Percentiles rank a stretch among this genome's conserved stretches.
These are phyloP conservation scores for Mortierella antarctica DNA, from an alignment of 192 early-diverging fungal genomes.

Conservation along the genomic window DNA sequence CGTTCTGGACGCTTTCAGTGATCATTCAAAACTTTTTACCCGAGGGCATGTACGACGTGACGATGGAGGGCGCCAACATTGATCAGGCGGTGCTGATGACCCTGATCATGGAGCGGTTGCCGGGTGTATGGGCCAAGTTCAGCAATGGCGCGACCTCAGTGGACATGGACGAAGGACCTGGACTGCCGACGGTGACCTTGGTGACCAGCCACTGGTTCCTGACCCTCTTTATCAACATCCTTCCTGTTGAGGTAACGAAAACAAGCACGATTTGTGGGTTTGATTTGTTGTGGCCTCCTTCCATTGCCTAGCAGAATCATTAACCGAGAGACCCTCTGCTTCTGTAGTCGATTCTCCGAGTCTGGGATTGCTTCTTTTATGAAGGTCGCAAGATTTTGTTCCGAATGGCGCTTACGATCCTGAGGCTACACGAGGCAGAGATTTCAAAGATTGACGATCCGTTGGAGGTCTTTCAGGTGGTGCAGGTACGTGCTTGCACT, in stretches of 20 bases:
- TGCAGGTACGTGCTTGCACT: constrained; percentile 54
- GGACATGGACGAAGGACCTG: constrained; percentile 58
- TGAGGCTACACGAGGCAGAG: constrained; percentile 72
- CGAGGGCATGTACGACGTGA: constrained; percentile 77
- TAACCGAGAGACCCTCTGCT: too few relatives aligned
- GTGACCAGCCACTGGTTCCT: constrained; percentile 89
- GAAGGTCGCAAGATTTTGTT: constrained; percentile 79
- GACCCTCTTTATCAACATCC: constrained; percentile 81
- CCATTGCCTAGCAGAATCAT: neutral
- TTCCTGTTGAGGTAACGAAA: constrained; percentile 72
- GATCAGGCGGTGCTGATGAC: constrained; percentile 77
- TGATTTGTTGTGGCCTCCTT: too few relatives aligned
- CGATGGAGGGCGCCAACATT: constrained; percentile 77
- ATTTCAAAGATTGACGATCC: constrained; percentile 69
- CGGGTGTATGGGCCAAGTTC: constrained; percentile 60
- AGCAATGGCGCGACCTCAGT: constrained; percentile 57
- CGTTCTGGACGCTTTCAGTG: constrained; percentile 84
- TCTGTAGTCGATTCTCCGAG: constrained; percentile 77
- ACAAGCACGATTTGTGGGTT: neutral
- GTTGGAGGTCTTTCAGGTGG: constrained; percentile 68
- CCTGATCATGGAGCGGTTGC: constrained; percentile 63
- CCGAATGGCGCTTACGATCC: constrained; percentile 77
- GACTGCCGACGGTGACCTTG: constrained; percentile 74
- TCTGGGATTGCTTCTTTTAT: constrained; percentile 87
- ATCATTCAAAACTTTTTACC: constrained; percentile 82